These are phyloP conservation scores for Gentiana straminea DNA, from an alignment of 257 asterid species.

Conservation along the genomic window DNA sequence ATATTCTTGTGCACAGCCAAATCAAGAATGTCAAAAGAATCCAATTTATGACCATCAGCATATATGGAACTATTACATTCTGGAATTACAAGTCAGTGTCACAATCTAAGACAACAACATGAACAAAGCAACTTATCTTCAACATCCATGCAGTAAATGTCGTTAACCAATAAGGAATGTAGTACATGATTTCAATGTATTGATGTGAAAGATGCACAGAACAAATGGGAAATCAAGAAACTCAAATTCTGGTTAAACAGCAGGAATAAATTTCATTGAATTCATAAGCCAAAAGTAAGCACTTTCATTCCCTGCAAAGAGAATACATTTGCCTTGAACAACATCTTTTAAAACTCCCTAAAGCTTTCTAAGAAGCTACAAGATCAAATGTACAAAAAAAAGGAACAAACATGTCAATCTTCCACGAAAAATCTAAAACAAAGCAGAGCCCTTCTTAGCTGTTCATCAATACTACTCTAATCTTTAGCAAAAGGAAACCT, in stretches of 20 bases:
- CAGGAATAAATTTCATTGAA: slow-evolving; percentile 11
- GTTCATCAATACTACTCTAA: slow-evolving; percentile 22
- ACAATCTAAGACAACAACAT: not conserved
- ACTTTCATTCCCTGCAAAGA: slow-evolving; percentile 15
- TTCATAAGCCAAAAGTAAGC: slow-evolving; percentile 18
- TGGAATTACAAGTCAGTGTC: not conserved
- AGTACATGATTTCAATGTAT: not conserved
- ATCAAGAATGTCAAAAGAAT: no score
- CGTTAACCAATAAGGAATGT: no score
- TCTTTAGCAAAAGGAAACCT: slow-evolving; percentile 19
- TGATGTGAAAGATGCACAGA: not conserved
- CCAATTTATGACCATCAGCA: no score
- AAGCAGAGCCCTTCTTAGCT: slow-evolving; percentile 35
- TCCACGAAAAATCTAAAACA: slow-evolving; percentile 20
- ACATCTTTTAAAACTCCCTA: slow-evolving; percentile 18
- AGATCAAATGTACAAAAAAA: slow-evolving; percentile 48
- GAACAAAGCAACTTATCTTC: no score
- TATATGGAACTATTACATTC: no score
- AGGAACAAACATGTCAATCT: slow-evolving; percentile 29
- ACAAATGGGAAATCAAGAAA: not conserved
- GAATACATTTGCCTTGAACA: slow-evolving; percentile 18
- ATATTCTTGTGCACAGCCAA: no score
- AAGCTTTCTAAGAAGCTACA: slow-evolving; percentile 29
- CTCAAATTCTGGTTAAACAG: slow-evolving; percentile 3
- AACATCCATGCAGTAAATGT: no score